Evolutionary conservation across 148 eudicot species (phyloP).

Genomic region (Rhododendron mucronatum): DNA sequence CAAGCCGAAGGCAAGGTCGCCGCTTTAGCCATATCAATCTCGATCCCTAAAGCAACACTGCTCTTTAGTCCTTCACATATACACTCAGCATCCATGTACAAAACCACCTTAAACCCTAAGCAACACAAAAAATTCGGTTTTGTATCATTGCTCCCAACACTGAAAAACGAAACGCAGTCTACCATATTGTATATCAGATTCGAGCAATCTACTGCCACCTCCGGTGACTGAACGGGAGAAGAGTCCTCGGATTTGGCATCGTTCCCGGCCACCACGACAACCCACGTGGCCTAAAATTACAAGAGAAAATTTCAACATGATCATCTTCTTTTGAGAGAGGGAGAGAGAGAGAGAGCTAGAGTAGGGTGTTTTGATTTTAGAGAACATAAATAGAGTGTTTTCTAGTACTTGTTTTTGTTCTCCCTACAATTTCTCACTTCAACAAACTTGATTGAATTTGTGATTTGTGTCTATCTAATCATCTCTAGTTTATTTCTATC

Average conservation of each 20-base stretch:
- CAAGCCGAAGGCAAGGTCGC: constrained; percentile 11
- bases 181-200: constrained; percentile 15
- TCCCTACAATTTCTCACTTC: neutral
- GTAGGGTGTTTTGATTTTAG: neutral
- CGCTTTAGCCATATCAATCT: constrained; percentile 12
- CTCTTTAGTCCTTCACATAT: constrained; percentile 14
- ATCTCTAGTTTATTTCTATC: neutral
- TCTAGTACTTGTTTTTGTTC: neutral
- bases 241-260: neutral
- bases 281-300: constrained; percentile 1
- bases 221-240: neutral
- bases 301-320: neutral
- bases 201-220: neutral
- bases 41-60: constrained; percentile 9
- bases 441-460: neutral
- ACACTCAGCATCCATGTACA: constrained; percentile 5
- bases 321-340: neutral
- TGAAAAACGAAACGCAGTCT: constrained; percentile 10
- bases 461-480: neutral
- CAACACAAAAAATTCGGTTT: constrained; percentile 14
- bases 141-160: neutral
- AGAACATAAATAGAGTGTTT: neutral
- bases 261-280: neutral
- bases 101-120: constrained; percentile 11
- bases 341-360: too few relatives aligned